Conservation (phyloP, 257 asterid species). For the Penstemon eatonii region DNA sequence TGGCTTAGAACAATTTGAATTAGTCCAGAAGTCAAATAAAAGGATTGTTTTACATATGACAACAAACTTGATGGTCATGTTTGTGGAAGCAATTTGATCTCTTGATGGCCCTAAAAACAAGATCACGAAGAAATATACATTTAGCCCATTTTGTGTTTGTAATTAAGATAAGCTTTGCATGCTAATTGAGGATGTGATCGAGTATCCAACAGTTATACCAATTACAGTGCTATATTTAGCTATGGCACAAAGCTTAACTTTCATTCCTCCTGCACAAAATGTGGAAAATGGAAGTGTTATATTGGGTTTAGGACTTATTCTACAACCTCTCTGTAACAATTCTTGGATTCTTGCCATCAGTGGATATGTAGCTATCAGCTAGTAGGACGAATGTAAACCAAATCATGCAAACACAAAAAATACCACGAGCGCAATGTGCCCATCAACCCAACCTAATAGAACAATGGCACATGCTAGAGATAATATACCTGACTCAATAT, state of each 20-base stretch:
- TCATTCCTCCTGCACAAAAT: slow-evolving; percentile 42
- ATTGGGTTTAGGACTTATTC: not conserved
- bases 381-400: slow-evolving; percentile 56
- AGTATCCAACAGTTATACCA: slow-evolving; percentile 59
- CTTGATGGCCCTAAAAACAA: slow-evolving; percentile 49
- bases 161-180: not conserved
- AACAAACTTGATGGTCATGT: slow-evolving; percentile 42
- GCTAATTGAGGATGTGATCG: slow-evolving; percentile 59
- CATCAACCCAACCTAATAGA: slow-evolving; percentile 76
- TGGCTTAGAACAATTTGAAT: slow-evolving; percentile 55
- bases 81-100: slow-evolving; percentile 64
- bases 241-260: slow-evolving; percentile 49
- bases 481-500: too few species aligned
- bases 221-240: slow-evolving; percentile 68
- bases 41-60: slow-evolving; percentile 41
- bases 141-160: not conserved
- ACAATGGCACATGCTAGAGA: slow-evolving; percentile 78
- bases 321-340: slow-evolving; percentile 55
- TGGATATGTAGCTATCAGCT: slow-evolving; percentile 58
- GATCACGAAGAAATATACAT: too few species aligned
- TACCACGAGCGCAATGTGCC: slow-evolving; percentile 47
- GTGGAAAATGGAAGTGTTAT: not conserved
- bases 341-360: slow-evolving; percentile 47
- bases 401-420: slow-evolving; percentile 45
- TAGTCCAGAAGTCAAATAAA: slow-evolving; percentile 43